Base-by-base conservation (phyloP, 75 land plant species). In the Pinus taeda region DNA sequence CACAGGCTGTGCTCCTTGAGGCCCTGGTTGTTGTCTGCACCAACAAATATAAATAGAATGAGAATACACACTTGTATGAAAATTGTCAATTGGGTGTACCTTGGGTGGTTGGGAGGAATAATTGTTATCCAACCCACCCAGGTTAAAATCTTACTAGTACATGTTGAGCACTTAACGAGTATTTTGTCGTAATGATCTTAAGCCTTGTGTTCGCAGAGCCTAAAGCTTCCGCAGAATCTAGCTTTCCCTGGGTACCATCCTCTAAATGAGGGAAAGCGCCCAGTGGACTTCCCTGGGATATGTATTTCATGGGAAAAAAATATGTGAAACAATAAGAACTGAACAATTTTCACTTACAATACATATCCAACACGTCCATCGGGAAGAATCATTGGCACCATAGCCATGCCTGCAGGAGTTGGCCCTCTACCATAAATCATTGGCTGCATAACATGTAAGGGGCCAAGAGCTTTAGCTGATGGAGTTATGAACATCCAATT, bases 331-430 rank as follows among this genome's bases (percentile, higher is more conserved):
- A 29, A 55, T 55, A 56, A 21, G 17, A 15, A 78, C 78, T 33
- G 36, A 79, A n/a, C 6, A 42, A 60, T 75, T 73, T 20, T 15
- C 42, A 88, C 98, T 95, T 85, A 95, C 98, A 95, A 66, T 13
- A 95, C 98, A 88, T 95, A 95, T 61, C 96, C 98, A 78, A 93
- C 80, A 33, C 98, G 86, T 76, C 98, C 98, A 83, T 93, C 98
- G 76, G 98, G 96, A 49, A 95, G 83, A 63, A 93, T 81, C 93
- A 95, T 95, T 57, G 98, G 98, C 76, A 93, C 91, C 95, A 95
- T 93, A 9, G 98, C 88, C 92, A 91, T 89, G 17, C 96, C 98
- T 49, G 91, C 85, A 74, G 95, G 89, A 45, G 91, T 75, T 45
- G 88, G 89, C 29, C 95, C 95, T 74, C 90, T 80, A 30, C 98